Percentiles rank a stretch among this genome's conserved stretches.
phyloP scores from a whole-genome alignment of 495 filamentous ascomycete genomes.

The Penicillium herquei region DNA sequence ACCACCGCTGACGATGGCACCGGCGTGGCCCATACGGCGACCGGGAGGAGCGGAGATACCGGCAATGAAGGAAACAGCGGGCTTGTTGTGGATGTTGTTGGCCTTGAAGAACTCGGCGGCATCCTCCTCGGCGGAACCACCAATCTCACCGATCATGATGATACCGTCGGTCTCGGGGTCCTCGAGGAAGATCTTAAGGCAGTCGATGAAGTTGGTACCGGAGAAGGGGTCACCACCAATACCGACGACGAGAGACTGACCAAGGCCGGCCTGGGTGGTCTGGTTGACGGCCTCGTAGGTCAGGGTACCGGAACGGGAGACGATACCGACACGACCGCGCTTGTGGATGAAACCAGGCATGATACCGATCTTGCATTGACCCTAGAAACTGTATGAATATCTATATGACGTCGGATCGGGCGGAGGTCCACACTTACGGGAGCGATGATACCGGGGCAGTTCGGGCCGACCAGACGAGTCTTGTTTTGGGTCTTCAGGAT shows the following conservation, averaged over 20 bases:
- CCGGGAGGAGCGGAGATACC: conserved; percentile 96
- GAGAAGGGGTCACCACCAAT: conserved; percentile 99
- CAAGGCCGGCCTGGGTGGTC: conserved; percentile 93
- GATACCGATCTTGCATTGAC: conserved; percentile 99
- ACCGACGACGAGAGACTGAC: conserved; percentile 96
- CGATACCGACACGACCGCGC: conserved; percentile 96
- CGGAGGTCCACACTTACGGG: conserved; percentile 47
- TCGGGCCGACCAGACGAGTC: conserved; percentile 93
- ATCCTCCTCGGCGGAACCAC: conserved; percentile 95
- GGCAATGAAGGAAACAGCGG: conserved; percentile 96
- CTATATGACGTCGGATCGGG: conserved; percentile 1
- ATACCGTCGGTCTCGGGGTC: conserved; percentile 98
- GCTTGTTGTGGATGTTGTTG: conserved; percentile 90
- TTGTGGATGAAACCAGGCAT: conserved; percentile 99
- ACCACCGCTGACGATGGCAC: conserved; percentile 93
- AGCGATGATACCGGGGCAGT: conserved; percentile 98
- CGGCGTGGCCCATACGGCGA: conserved; percentile 97
- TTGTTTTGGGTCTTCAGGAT: conserved; percentile 97
- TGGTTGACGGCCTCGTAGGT: conserved; percentile 99
- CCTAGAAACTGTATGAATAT: conserved; percentile 44
- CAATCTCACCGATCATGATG: conserved; percentile 99
- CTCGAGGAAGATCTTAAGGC: conserved; percentile 92
- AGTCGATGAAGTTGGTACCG: conserved; percentile 99
- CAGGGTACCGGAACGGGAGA: conserved; percentile 95
- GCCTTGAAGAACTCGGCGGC: conserved; percentile 92